A percentile compares a stretch with the other conserved stretches of the same genome.
Conservation (phyloP, 192 early-diverging fungal species). For the Rhizophagus sp. region DNA sequence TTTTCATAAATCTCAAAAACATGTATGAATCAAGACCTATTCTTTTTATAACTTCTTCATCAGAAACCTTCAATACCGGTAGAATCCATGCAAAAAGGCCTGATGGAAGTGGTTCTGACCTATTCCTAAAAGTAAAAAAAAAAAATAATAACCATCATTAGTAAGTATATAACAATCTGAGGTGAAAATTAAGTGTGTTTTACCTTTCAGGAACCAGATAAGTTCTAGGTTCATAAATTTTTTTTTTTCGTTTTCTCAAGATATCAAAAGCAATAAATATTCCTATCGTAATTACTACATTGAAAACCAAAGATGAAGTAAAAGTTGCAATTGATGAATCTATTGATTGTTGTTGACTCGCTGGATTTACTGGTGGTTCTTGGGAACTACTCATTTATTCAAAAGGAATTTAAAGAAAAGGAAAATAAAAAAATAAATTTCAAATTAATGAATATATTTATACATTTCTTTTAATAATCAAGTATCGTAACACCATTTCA, state of each 20-base stretch:
- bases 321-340: conserved; percentile 47
- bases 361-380: too few species aligned
- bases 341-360: neutral
- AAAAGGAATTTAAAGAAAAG: neutral
- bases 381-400: neutral
- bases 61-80: conserved; percentile 51
- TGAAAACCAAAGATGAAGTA: conserved; percentile 69
- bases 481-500: too few species aligned
- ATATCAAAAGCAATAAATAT: conserved; percentile 66
- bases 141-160: neutral
- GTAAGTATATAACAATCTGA: neutral
- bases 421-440: neutral
- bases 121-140: conserved; percentile 41
- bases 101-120: conserved; percentile 52
- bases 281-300: conserved; percentile 50
- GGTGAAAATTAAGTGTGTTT: neutral
- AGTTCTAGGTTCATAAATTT: conserved; percentile 73
- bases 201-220: conserved; percentile 62
- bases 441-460: too few species aligned
- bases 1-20: conserved; percentile 71
- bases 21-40: conserved; percentile 79
- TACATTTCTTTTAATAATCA: too few species aligned
- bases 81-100: conserved; percentile 64
- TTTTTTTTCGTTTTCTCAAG: conserved; percentile 60
- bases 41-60: conserved; percentile 54